These are phyloP conservation scores for Brassica hybrid DNA, from an alignment of 441 rosid species.

Conservation along the genomic window DNA sequence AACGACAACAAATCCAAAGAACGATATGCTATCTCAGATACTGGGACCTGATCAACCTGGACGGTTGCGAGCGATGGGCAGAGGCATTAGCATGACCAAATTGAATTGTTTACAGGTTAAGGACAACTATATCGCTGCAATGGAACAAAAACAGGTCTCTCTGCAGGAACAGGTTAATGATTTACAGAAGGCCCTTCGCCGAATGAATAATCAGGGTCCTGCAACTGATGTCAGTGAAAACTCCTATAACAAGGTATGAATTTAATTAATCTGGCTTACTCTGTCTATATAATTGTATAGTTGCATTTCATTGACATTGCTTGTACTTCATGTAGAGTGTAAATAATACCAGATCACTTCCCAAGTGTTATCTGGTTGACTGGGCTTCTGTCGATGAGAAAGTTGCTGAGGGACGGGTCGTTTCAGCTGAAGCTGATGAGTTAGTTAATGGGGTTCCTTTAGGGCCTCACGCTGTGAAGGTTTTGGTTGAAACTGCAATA, in stretches of 20 bases:
- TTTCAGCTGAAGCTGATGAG: background rate
- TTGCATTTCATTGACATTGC: background rate
- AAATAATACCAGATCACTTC: background rate
- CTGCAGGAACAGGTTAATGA: too few relatives aligned
- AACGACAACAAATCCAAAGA: too few relatives aligned
- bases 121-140: too few relatives aligned
- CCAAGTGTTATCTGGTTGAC: constrained; percentile 9
- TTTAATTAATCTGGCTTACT: too few relatives aligned
- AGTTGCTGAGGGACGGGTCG: background rate
- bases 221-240: background rate
- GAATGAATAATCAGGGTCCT: background rate
- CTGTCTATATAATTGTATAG: background rate
- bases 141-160: too few relatives aligned
- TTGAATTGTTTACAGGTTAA: too few relatives aligned
- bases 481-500: background rate
- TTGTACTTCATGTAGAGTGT: background rate
- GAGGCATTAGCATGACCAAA: too few relatives aligned
- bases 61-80: too few relatives aligned
- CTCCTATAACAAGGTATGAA: background rate
- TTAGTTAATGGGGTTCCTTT: background rate
- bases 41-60: too few relatives aligned
- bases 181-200: too few relatives aligned
- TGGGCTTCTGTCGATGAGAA: background rate
- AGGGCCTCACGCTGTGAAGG: constrained; percentile 8
- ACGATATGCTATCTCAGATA: too few relatives aligned